Percentiles rank a stretch among this genome's conserved stretches.
Conservation (phyloP, 805 yeast genomes). For the Saturnispora sekii region DNA sequence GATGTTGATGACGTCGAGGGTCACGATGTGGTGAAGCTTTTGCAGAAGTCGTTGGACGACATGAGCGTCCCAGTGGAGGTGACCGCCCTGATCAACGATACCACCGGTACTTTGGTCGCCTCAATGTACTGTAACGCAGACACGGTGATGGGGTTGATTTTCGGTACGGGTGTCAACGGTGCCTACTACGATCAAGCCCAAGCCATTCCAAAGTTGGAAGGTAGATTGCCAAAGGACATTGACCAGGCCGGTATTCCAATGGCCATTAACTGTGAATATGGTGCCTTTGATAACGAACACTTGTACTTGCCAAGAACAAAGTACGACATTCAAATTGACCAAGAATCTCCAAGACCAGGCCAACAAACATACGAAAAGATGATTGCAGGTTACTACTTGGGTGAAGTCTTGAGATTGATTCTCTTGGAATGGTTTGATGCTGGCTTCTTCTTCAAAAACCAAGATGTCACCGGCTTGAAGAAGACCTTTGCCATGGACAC, state of each 20-base stretch:
- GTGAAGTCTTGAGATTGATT: constrained; percentile 79
- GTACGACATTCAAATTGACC: constrained; percentile 74
- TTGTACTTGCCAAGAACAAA: constrained; percentile 77
- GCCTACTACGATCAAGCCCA: constrained; percentile 77
- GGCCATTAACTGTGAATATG: constrained; percentile 98
- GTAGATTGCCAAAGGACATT: constrained; percentile 56
- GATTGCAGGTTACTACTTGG: constrained; percentile 95
- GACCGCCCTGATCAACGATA: constrained; percentile 90
- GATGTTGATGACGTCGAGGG: constrained; percentile 93
- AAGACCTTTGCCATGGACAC: constrained; percentile 75
- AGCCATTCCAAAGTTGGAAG: constrained; percentile 74
- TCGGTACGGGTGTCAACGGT: constrained; percentile 97
- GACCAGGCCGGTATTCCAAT: constrained; percentile 48
- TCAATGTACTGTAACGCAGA: constrained; percentile 84
- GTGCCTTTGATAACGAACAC: constrained; percentile 93
- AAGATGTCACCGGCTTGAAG: constrained; percentile 55
- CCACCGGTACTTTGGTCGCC: constrained; percentile 95
- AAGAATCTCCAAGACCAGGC: constrained; percentile 87
- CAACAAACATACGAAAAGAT: constrained; percentile 95
- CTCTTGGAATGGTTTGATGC: constrained; percentile 60
- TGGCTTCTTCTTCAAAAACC: constrained; percentile 58
- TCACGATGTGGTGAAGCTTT: constrained; percentile 85
- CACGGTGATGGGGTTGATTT: constrained; percentile 89
- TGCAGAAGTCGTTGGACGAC: constrained; percentile 62
- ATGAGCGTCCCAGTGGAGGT: constrained; percentile 69